phyloP scores from a whole-genome alignment of 164 flowering plant genomes.

The Macadamia tetraphylla region DNA sequence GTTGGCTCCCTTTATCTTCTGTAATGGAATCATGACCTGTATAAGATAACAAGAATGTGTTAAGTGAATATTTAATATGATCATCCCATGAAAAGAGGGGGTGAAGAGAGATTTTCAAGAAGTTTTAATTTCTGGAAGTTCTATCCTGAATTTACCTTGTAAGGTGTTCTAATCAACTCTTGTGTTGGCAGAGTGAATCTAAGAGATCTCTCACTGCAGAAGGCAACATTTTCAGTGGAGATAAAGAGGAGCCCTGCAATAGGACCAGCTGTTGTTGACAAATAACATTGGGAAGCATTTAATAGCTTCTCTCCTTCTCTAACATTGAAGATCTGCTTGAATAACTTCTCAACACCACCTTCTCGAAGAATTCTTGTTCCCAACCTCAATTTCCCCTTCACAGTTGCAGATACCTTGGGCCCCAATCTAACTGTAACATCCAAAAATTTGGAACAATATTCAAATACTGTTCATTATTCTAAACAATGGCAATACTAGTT shows the following conservation, averaged over 20 bases:
- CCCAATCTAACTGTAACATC: constrained; percentile 37
- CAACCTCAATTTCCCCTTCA: constrained; percentile 44
- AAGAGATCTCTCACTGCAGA: no score
- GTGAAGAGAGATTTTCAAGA: no score
- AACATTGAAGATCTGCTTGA: constrained; percentile 27
- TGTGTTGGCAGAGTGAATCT: no score
- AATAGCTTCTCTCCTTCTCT: constrained; percentile 34
- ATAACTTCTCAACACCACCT: constrained; percentile 39
- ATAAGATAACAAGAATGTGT: background rate
- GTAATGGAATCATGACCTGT: constrained; percentile 40
- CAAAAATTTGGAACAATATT: background rate
- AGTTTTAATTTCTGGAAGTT: no score
- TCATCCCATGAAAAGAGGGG: background rate
- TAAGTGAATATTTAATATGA: background rate
- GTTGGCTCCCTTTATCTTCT: constrained; percentile 28
- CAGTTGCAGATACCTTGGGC: constrained; percentile 36
- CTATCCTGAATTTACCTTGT: constrained; percentile 28
- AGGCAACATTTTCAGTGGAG: no score
- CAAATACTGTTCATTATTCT: no score
- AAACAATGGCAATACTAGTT: background rate
- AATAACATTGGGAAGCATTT: constrained; percentile 11
- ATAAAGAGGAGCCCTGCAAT: constrained; percentile 50
- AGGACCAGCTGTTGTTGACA: constrained; percentile 26
- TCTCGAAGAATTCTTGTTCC: constrained; percentile 39
- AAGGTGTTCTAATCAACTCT: constrained; percentile 2